A percentile compares a stretch with the other conserved stretches of the same genome.
phyloP scores from a whole-genome alignment of 228 moss, liverwort and hornwort species.

The Sphagnum magellanicum region DNA sequence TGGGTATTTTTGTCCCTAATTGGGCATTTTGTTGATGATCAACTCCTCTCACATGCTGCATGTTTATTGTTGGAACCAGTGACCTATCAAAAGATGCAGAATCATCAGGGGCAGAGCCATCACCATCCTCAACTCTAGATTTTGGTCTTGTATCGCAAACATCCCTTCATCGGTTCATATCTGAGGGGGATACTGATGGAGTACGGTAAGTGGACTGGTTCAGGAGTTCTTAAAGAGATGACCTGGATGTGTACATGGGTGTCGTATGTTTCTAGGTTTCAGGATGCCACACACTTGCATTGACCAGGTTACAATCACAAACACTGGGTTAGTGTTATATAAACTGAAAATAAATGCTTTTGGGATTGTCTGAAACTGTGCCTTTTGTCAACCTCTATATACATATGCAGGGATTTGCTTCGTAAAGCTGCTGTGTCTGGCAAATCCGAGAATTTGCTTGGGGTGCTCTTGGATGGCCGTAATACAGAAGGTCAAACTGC shows the following conservation, averaged over 20 bases:
- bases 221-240: no score
- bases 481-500: conserved; percentile 45
- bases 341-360: no score
- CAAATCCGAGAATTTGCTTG: conserved; percentile 24
- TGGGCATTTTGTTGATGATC: neutral
- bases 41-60: no score
- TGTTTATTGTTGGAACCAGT: conserved; percentile 4
- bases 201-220: conserved; percentile 20
- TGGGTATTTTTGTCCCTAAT: neutral
- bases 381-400: neutral
- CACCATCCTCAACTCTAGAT: conserved; percentile 39
- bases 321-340: no score
- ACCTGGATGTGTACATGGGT: no score
- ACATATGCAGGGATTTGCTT: conserved; percentile 25
- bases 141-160: conserved; percentile 29
- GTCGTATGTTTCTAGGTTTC: no score
- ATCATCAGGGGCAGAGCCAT: conserved; percentile 31
- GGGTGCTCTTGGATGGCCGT: conserved; percentile 26
- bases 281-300: no score
- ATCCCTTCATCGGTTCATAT: conserved; percentile 37
- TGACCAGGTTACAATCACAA: no score
- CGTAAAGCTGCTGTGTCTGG: conserved; percentile 24
- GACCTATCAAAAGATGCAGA: conserved; percentile 35
- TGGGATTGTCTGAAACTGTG: no score
- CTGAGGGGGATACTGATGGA: conserved; percentile 34